phyloP scores from a whole-genome alignment of 148 eudicot genomes.

The Rhododendron vialii region DNA sequence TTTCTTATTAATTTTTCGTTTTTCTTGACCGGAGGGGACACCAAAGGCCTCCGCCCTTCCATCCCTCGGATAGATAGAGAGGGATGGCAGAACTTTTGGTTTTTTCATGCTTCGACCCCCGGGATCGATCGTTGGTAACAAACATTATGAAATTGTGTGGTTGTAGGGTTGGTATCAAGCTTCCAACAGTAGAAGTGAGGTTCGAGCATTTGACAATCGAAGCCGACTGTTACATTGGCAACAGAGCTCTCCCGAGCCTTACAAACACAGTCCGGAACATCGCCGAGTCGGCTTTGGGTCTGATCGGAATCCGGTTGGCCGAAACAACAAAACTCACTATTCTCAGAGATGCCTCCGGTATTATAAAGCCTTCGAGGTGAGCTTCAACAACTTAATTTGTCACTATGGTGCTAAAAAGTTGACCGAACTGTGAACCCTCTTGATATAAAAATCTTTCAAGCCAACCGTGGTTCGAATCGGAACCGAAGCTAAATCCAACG shows the following conservation, averaged over 20 bases:
- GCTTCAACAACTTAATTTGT: background rate
- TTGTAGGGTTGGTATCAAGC: slow-evolving; percentile 78
- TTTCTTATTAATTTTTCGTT: background rate
- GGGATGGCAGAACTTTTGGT: background rate
- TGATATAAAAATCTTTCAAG: too few relatives aligned
- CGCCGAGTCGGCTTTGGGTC: slow-evolving; percentile 44
- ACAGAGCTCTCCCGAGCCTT: slow-evolving; percentile 83
- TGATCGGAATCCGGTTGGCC: slow-evolving; percentile 53
- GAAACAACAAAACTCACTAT: slow-evolving; percentile 70
- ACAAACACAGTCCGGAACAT: slow-evolving; percentile 64
- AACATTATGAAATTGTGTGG: background rate
- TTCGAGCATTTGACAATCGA: slow-evolving; percentile 64
- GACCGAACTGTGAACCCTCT: too few relatives aligned
- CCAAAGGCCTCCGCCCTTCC: background rate
- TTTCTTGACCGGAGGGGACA: background rate
- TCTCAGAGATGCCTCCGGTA: slow-evolving; percentile 73
- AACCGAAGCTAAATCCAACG: background rate
- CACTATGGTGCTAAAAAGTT: background rate
- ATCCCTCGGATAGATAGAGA: too few relatives aligned
- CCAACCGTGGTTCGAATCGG: background rate
- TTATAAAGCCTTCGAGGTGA: slow-evolving; percentile 85
- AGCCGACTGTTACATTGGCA: slow-evolving; percentile 77
- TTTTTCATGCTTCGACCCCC: background rate
- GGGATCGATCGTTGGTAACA: background rate
- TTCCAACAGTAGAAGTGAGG: slow-evolving; percentile 83